Percentiles rank a stretch among this genome's conserved stretches.
Evolutionary conservation across 352 stramenopile genomes (phyloP).

Genomic region (Globisporangium paroecandrum): DNA sequence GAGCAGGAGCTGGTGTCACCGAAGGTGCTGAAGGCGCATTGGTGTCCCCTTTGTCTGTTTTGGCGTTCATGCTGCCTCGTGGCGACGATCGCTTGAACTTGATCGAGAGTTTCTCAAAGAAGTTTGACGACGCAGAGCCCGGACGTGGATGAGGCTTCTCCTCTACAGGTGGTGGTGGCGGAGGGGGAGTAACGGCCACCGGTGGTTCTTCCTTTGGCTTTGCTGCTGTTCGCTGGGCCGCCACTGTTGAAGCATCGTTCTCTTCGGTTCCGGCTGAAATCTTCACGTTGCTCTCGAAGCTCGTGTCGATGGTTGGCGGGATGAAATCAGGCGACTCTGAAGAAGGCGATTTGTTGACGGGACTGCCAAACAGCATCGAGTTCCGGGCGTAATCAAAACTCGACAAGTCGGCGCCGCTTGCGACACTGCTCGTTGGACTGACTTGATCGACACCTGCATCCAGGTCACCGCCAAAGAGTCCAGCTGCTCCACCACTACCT

Average conservation of each 20-base stretch:
- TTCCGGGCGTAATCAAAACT: conserved; percentile 54
- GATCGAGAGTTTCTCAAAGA: conserved; percentile 83
- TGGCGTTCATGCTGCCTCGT: conserved; percentile 20
- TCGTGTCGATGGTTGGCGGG: conserved; percentile 7
- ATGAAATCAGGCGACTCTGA: conserved; percentile 10
- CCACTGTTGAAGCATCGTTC: background rate
- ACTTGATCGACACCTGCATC: conserved; percentile 9
- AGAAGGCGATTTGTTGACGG: conserved; percentile 10
- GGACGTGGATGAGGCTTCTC: conserved; percentile 31
- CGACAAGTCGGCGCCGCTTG: conserved; percentile 42
- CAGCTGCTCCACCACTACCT: background rate
- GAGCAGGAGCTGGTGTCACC: background rate
- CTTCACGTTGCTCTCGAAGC: background rate
- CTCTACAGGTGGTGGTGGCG: conserved; percentile 28
- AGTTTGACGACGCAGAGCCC: conserved; percentile 55
- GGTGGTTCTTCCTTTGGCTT: conserved; percentile 9
- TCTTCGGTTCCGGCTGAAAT: background rate
- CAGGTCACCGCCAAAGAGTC: conserved; percentile 20
- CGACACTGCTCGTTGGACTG: conserved; percentile 43
- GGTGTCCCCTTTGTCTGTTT: conserved; percentile 24
- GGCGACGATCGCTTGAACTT: conserved; percentile 79
- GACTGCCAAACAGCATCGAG: conserved; percentile 18
- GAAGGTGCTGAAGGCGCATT: conserved; percentile 5
- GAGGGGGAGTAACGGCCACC: background rate
- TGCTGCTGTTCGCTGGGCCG: background rate